Percentiles rank a stretch among this genome's conserved stretches.
These are phyloP conservation scores for Chytridium lagenaria DNA, from an alignment of 371 early-diverging fungal genomes.

Conservation along the genomic window DNA sequence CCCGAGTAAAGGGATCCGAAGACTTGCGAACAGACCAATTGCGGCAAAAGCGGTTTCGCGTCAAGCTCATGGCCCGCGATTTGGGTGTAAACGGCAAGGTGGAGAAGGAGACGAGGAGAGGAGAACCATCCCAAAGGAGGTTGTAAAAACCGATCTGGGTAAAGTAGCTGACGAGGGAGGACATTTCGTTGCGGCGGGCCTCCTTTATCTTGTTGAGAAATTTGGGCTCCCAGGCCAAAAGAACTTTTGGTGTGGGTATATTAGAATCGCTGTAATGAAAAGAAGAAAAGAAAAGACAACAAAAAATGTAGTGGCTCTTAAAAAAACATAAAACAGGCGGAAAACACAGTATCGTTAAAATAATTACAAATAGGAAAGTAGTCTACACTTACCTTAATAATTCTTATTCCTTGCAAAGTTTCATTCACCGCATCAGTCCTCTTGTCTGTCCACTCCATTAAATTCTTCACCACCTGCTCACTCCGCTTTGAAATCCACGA, in stretches of 20 bases:
- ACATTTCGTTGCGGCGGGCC: constrained; percentile 43
- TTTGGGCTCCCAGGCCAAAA: constrained; percentile 57
- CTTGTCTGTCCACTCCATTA: constrained; percentile 39
- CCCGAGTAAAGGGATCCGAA: constrained; percentile 66
- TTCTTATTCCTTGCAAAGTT: constrained; percentile 46
- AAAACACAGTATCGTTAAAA: no score
- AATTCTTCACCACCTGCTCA: constrained; percentile 25
- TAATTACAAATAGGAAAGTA: no score
- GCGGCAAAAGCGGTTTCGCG: constrained; percentile 59
- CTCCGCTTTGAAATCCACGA: constrained; percentile 22
- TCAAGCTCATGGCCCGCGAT: constrained; percentile 37
- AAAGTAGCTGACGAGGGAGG: constrained; percentile 34
- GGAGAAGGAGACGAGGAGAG: constrained; percentile 48
- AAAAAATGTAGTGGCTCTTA: no score
- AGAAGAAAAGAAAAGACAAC: neutral
- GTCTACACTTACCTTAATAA: constrained; percentile 42
- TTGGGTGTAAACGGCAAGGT: constrained; percentile 44
- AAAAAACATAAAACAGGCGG: no score
- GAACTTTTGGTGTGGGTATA: no score
- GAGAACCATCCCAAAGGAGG: constrained; percentile 41
- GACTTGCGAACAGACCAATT: constrained; percentile 66
- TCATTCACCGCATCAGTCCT: constrained; percentile 50
- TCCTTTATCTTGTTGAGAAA: constrained; percentile 51
- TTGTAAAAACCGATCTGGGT: constrained; percentile 29
- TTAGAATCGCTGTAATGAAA: no score